Evolutionary conservation across 2,329 filamentous ascomycete genomes (phyloP).

Genomic region (Alternaria sp.): DNA sequence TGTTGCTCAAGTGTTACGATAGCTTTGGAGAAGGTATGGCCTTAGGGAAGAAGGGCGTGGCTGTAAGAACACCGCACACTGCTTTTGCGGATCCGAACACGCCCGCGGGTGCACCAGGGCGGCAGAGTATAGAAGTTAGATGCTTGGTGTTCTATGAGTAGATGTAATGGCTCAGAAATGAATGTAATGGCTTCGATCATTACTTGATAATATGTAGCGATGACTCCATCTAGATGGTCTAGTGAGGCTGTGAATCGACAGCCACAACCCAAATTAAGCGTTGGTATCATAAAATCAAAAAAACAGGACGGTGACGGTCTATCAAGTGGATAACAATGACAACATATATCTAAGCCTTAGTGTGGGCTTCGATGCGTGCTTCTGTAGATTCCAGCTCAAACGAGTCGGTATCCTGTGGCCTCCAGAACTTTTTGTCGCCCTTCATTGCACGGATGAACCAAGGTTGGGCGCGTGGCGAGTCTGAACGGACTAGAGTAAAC

Average conservation of each 20-base stretch:
- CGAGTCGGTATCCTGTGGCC: conserved; percentile 25
- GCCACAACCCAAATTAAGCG: not conserved
- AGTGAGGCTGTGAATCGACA: not conserved
- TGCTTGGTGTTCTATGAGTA: conserved; percentile 69
- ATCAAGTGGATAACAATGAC: not conserved
- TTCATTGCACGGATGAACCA: conserved; percentile 38
- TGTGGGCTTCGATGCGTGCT: conserved; percentile 2
- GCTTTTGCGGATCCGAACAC: conserved; percentile 67
- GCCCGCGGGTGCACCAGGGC: conserved; percentile 57
- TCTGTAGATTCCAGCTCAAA: conserved; percentile 35
- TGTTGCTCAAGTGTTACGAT: conserved; percentile 63
- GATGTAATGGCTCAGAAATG: not conserved
- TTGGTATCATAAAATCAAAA: not conserved
- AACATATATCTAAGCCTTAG: conserved; percentile 7
- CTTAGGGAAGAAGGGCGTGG: conserved; percentile 51
- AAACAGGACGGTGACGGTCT: not conserved
- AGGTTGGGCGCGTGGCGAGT: conserved; percentile 35
- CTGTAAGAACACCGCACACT: conserved; percentile 69
- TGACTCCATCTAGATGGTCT: not conserved
- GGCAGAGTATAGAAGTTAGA: conserved; percentile 72
- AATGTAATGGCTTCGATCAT: not conserved
- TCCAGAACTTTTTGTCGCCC: conserved; percentile 39
- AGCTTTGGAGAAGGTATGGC: conserved; percentile 55
- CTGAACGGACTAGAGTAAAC: conserved; percentile 24
- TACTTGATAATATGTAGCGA: not conserved